phyloP scores from a whole-genome alignment of 768 basidiomycete species.

The Rhizopogon rudus region DNA sequence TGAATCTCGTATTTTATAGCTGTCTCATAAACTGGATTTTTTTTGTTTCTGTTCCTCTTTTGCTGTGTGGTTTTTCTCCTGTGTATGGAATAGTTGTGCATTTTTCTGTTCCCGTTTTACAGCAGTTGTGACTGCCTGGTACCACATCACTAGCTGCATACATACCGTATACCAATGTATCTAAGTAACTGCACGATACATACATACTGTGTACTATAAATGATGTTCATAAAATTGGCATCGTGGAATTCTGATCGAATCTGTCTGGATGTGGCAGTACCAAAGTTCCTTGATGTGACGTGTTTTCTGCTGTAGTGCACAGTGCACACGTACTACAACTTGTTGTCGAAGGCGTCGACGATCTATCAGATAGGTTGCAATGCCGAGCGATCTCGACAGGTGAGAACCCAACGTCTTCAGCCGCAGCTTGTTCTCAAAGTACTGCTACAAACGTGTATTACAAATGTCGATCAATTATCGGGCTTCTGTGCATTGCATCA shows the following conservation, averaged over 20 bases:
- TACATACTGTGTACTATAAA: slow-evolving; percentile 5
- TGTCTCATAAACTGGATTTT: slow-evolving; percentile 4
- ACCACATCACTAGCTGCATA: slow-evolving; percentile 3
- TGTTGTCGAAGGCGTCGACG: slow-evolving; percentile 1
- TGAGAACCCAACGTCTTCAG: slow-evolving; percentile 31
- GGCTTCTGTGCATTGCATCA: slow-evolving; percentile 19
- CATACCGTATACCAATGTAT: slow-evolving; percentile 5
- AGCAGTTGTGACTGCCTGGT: neutral
- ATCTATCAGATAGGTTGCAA: slow-evolving; percentile 17
- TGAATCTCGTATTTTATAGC: slow-evolving; percentile 5
- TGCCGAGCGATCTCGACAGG: slow-evolving; percentile 58
- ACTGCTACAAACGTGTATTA: neutral
- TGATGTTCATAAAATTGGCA: slow-evolving; percentile 3
- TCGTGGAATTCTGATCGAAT: neutral
- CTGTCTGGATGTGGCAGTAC: slow-evolving; percentile 1
- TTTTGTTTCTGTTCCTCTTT: neutral
- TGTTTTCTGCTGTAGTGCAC: neutral
- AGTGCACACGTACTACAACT: slow-evolving; percentile 3
- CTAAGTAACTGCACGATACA: neutral
- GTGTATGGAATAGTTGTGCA: slow-evolving; percentile 4
- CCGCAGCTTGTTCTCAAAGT: slow-evolving; percentile 13
- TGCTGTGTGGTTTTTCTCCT: slow-evolving; percentile 3
- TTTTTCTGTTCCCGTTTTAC: neutral
- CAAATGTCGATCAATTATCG: slow-evolving; percentile 2
- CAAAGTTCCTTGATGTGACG: neutral